Base-by-base conservation (phyloP, 2,329 filamentous ascomycete species). In the Cladosporium sp. region DNA sequence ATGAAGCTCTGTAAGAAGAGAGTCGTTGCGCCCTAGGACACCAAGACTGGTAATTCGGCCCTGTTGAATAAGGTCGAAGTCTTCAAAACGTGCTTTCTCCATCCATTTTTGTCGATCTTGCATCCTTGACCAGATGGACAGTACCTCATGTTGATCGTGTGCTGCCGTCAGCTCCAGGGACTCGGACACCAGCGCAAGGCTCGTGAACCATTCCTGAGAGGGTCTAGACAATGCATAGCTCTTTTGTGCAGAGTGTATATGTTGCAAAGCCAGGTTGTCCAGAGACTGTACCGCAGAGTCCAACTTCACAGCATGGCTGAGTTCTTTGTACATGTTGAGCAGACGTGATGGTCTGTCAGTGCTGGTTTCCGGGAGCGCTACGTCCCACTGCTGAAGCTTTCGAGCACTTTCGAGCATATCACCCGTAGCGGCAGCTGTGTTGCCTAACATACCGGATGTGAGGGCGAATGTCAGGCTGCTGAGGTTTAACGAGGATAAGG, bases 381-480 rank as follows among this genome's bases (percentile, higher is more conserved):
- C 77, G 65, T 96, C 91, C 93, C 93, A 98, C 63, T 92, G 86
- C 60, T 93, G 90, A 13, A 97, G 75, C 58, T 86, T 86, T 55
- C 88, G 81, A 16, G 91, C 90, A 5, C 88, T 89, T 49, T 83
- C 80, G 58, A 95, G 86, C 49, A 89, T 89, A 56, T 80, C 86
- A 43, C 89, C 85, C 7, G 87, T 74, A 0, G 81, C 82, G 7
- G 77, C 71, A 3, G 79, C 79, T 28, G 74, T 77, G 9, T 79
- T 70, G 18, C 76, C 79, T 52, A 85, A 79, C 53, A 89, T 83
- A 7, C 77, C 80, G 53, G 86, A 82, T 5, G 52, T 49, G 19
- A 97, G 74, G 5, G 87, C 87, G 63, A 91, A 85, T 0, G 92
- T 92, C 35, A 98, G 74, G 2, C 90, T 93, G 55, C 91, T 85